Base-by-base conservation (phyloP, 805 yeast species). In the Hanseniaspora lindneri region DNA sequence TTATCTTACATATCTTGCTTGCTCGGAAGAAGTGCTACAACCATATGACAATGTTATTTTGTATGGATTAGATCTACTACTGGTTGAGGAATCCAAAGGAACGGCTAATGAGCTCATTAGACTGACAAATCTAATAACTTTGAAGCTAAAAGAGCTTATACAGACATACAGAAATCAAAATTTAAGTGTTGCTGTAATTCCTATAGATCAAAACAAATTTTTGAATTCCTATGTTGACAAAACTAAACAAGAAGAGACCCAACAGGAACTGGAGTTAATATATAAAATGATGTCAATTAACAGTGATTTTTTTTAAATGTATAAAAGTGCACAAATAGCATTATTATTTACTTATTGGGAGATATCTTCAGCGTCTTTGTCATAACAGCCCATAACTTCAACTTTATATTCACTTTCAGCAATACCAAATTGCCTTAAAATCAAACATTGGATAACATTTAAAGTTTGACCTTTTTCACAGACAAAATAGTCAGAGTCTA, bases 371-470 rank as follows among this genome's bases (percentile, higher is more conserved):
- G 64, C 48, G 54, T 84, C 86, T 51, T 74, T 79, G 62, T 82
- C 79, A 62, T 83, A 89, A 64, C 74, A 84, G 17, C 92, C 96
- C 56, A 79, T 67, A 54, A 83, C 68, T 57, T 77, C 74, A 46
- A 92, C 94, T 65, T 79, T 85, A 68, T 89, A 92, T 61, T 84
- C 87, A 39, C 96, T 75, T 49, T 87, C 86, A 11, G 96, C 96
- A 51, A 94, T 77, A 60, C 99, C 99, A 65, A 92, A 94, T 57
- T 85, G 92, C 67, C 92, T 92, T 64, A 92, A 73, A 49, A 92
- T 77, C 56, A 92, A 74, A 21, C 96, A 94, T 68, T 92, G 94
- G 59, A 83, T 81, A 43, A 88, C 92, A 65, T 86, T 94, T 53
- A 94, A 72, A 24, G 73, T 70, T 51, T 87, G 84, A 36, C 94